Conservation (phyloP, 371 early-diverging fungal genomes). For the Mortierella sp. region DNA sequence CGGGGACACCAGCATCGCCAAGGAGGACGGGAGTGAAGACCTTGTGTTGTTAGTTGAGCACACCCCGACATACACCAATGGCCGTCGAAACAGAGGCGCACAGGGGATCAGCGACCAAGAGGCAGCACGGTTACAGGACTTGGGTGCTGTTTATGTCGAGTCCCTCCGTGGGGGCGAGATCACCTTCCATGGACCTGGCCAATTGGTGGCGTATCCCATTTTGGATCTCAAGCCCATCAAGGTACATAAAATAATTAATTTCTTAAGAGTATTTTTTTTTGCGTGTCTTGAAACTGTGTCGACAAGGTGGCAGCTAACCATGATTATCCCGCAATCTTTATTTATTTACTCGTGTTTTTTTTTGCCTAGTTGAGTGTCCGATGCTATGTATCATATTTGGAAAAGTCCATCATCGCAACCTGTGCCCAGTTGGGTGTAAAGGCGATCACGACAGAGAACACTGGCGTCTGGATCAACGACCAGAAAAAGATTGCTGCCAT, state of each 20-base stretch:
- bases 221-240: slow-evolving; percentile 78
- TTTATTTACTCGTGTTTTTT: too few relatives aligned
- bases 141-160: slow-evolving; percentile 88
- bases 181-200: slow-evolving; percentile 98
- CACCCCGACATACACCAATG: slow-evolving; percentile 92
- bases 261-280: neutral
- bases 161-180: slow-evolving; percentile 93
- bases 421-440: slow-evolving; percentile 75
- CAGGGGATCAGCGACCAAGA: slow-evolving; percentile 60
- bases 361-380: slow-evolving; percentile 69
- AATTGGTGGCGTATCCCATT: slow-evolving; percentile 96
- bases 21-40: slow-evolving; percentile 61
- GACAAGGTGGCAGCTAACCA: too few relatives aligned
- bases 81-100: slow-evolving; percentile 82
- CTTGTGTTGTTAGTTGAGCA: slow-evolving; percentile 89
- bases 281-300: too few relatives aligned
- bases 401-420: slow-evolving; percentile 81
- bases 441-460: slow-evolving; percentile 79
- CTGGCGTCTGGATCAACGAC: slow-evolving; percentile 89
- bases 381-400: slow-evolving; percentile 86
- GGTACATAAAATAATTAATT: slow-evolving; percentile 46
- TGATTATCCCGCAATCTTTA: too few relatives aligned
- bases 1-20: neutral
- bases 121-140: slow-evolving; percentile 62
- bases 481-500: slow-evolving; percentile 84